Base-by-base conservation (phyloP, 192 early-diverging fungal genomes). In the Coemansia sp. region DNA sequence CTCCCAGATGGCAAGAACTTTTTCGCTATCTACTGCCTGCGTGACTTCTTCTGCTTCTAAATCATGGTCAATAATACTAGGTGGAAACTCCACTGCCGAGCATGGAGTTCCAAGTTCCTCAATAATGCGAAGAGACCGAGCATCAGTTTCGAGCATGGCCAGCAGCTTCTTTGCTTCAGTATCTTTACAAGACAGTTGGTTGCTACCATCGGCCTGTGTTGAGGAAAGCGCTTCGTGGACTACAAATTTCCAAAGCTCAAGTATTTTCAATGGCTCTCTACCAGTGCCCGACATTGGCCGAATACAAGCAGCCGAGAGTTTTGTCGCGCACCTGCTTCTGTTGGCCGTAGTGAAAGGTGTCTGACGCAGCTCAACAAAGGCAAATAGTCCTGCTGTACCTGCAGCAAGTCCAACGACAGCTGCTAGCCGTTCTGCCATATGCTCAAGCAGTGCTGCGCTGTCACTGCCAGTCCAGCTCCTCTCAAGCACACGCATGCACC, bases 181-280 rank as follows among this genome's bases (percentile, higher is more conserved):
- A 14, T 19, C 24, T 21, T 2, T 25, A 32, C 20, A 11, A 9
- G 42, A 23, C 30, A 24, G 11, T 30, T 17, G 56, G 20, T 29
- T 42, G 22, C 7, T 21, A 54, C 63, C 51, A 22, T 14, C 25
- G 6, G 27, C 30, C 11, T 33, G 57, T 23, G 20, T 46, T n/a
- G 58, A 42, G 0, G 10, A 24, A 4, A 67, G 58, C 57, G 66
- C 42, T 20, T 63, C 54, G 46, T 39, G 52, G 8, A 63, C 54
- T 1, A 57, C 61, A 25, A n/a, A 58, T 29, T 20, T 57, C 68
- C 68, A 70, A 20, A 70, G 55, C 50, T 5, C 11, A 23, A 61
- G 39, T 6, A 67, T 19, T 53, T 8, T 36, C n/a, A 31, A 23
- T 27, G 30, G 24, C 14, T 19, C 32, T 19, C 2, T 55, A 51